phyloP scores from a whole-genome alignment of 306 rosid genomes.

The Chamaecrista fasciculata region DNA sequence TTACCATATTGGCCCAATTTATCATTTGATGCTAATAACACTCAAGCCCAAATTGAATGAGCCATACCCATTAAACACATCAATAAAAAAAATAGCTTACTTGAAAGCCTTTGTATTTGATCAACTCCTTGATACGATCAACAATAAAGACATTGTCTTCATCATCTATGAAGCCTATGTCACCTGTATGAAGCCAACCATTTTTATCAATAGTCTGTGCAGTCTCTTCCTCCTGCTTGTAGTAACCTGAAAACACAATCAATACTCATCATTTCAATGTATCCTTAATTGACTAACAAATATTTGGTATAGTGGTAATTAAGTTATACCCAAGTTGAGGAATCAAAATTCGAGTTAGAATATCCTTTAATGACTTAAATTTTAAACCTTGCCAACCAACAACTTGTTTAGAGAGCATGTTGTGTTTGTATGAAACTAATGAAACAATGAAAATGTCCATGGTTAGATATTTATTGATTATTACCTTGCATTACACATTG shows the following conservation, averaged over 20 bases:
- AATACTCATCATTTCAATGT: background rate
- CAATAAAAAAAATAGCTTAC: constrained; percentile 32
- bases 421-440: too few relatives aligned
- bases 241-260: constrained; percentile 56
- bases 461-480: too few relatives aligned
- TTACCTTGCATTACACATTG: constrained; percentile 90
- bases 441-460: too few relatives aligned
- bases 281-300: too few relatives aligned
- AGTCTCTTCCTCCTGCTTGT: constrained; percentile 73
- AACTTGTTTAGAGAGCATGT: too few relatives aligned
- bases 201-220: constrained; percentile 63
- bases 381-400: too few relatives aligned
- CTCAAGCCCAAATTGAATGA: background rate
- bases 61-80: background rate
- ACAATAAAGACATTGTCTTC: constrained; percentile 71
- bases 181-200: constrained; percentile 96
- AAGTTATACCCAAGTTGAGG: too few relatives aligned
- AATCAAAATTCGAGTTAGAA: too few relatives aligned
- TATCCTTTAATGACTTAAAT: too few relatives aligned
- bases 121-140: constrained; percentile 52
- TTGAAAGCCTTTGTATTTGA: constrained; percentile 52
- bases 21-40: too few relatives aligned
- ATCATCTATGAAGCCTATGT: constrained; percentile 75
- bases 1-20: too few relatives aligned
- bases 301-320: too few relatives aligned